Evolutionary conservation across 2,329 filamentous ascomycete species (phyloP), one percentile per base, ranked within the genome.

Genomic region (Fusarium pseudograminearum): DNA sequence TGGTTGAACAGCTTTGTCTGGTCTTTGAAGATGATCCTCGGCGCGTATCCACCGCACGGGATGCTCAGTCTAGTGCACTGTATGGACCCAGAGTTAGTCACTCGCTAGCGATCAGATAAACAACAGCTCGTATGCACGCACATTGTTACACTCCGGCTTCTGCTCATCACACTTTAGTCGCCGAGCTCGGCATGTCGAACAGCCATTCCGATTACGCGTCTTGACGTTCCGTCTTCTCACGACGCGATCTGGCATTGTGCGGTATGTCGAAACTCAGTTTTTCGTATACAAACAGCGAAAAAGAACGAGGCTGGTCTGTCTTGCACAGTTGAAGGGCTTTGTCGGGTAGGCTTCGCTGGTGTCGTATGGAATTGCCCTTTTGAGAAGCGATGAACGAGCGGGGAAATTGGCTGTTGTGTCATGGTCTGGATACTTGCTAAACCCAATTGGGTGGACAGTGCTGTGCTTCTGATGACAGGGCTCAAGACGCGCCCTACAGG

Each of bases 21-120:
- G 31, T 70, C 67, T 12, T 63, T 70, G 40, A 70, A 70, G 5
- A 67, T 46, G 8, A 70, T 54, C 2, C 61, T 64, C 12, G 51
- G 48, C 12, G 59, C 48, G 16, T 70, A 70, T 1, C 67, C 67
- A n/a, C 67, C 63, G 12, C 67, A 70, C 2, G 59, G 62, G 5
- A 70, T 44, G 5, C 38, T 46, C 9, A 70, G 26, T 5, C 62
- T 51, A 10, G 26, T 47, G 8, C 64, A 67, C 64, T 67, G 20
- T n/a, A 10, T 15, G 12, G 26, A 9, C 2, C 15, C 7, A 5
- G 0, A 36, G 22, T 20, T 7, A 51, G 47, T 51, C 22, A 20
- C 45, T 22, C 12, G 24, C n/a, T 3, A 33, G 28, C 7, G 12
- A 15, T 18, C 12, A 8, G 16, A 18, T 24, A 24, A 9, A 20